phyloP scores from a whole-genome alignment of 2,329 filamentous ascomycete species.

The Hyphodiscus sp. region DNA sequence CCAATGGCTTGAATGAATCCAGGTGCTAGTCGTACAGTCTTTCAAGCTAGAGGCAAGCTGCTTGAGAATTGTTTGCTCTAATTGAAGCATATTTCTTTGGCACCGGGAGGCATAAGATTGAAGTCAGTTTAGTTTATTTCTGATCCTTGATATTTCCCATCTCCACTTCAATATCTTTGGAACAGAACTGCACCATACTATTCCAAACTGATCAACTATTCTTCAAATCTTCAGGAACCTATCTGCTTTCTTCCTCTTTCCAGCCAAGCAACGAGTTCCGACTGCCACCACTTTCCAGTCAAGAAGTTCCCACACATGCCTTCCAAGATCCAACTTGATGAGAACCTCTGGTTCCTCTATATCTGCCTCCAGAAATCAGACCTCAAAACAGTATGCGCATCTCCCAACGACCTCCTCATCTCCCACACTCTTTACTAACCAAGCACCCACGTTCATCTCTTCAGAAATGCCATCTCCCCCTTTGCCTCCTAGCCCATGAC shows the following conservation, averaged over 20 bases:
- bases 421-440: not conserved
- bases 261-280: not conserved
- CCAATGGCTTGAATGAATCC: not conserved
- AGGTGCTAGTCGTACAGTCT: not conserved
- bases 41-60: not conserved
- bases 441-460: not conserved
- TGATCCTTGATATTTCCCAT: not conserved
- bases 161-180: not conserved
- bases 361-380: conserved; percentile 35
- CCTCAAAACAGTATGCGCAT: conserved; percentile 30
- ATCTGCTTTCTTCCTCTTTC: not conserved
- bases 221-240: not conserved
- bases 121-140: not conserved
- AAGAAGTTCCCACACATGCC: conserved; percentile 26
- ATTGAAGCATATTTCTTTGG: not conserved
- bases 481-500: not conserved
- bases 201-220: not conserved
- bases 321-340: conserved; percentile 33
- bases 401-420: not conserved
- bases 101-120: not conserved
- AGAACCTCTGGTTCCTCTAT: conserved; percentile 37
- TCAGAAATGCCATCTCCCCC: no score
- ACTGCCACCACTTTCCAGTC: not conserved
- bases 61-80: not conserved
- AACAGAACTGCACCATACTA: conserved; percentile 1